Evolutionary conservation across 2,329 filamentous ascomycete genomes (phyloP).

Genomic region (Sporothrix protearum): DNA sequence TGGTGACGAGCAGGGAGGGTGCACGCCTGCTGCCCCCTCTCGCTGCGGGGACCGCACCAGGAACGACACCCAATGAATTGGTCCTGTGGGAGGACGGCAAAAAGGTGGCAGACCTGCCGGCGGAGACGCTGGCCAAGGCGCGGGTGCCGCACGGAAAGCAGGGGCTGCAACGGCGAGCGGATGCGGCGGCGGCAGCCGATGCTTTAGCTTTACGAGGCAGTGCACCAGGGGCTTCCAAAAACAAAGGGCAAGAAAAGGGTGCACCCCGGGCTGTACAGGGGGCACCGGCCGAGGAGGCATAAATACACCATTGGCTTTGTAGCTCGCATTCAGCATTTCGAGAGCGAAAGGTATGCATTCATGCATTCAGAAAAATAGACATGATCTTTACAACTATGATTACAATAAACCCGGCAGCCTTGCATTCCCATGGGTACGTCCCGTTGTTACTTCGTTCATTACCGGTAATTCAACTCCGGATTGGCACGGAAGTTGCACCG

Average conservation of each 20-base stretch:
- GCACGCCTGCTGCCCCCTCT: background rate
- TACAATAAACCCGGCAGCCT: background rate
- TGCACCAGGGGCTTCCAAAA: background rate
- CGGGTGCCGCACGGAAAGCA: constrained; percentile 48
- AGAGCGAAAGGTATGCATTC: background rate
- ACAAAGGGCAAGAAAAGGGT: background rate
- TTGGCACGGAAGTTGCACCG: constrained; percentile 60
- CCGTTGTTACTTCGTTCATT: background rate
- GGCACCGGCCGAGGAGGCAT: background rate
- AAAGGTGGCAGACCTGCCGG: constrained; percentile 63
- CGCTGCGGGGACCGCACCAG: background rate
- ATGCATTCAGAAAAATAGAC: background rate
- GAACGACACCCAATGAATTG: constrained; percentile 28
- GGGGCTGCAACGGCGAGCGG: background rate
- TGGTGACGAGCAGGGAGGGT: constrained; percentile 58
- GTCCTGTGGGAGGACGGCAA: constrained; percentile 69
- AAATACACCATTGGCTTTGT: background rate
- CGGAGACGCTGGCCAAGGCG: constrained; percentile 45
- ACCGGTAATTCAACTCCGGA: constrained; percentile 55
- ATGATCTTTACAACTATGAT: constrained; percentile 1
- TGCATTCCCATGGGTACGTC: background rate
- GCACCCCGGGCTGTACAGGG: background rate
- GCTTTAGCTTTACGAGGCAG: background rate
- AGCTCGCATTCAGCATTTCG: background rate
- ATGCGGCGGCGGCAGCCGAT: background rate